Evolutionary conservation across 495 filamentous ascomycete species (phyloP).

Genomic region (Evernia prunastri): DNA sequence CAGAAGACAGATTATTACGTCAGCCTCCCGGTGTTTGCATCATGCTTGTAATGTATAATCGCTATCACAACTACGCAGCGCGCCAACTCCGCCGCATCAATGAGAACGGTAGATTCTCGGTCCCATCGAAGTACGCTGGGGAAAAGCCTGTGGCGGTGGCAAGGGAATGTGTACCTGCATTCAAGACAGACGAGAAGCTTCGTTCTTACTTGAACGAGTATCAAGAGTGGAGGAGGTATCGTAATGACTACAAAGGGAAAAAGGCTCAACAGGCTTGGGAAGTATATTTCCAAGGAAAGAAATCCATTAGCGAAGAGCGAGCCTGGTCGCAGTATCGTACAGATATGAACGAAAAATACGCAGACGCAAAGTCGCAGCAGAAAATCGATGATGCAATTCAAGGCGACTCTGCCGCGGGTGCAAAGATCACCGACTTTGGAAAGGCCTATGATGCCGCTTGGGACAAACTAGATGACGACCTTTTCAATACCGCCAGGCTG

Average conservation of each 20-base stretch:
- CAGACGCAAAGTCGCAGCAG: background rate
- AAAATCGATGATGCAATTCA: slow-evolving; percentile 1
- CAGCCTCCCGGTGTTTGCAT: slow-evolving; percentile 44
- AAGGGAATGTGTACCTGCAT: slow-evolving; percentile 6
- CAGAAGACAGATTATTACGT: slow-evolving; percentile 41
- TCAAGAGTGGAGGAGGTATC: background rate
- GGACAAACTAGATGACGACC: slow-evolving; percentile 33
- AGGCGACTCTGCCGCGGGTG: background rate
- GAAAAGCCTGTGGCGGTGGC: slow-evolving; percentile 4
- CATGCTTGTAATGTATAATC: slow-evolving; percentile 39
- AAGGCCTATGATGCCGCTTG: slow-evolving; percentile 18
- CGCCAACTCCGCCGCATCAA: slow-evolving; percentile 35
- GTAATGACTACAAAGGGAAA: background rate
- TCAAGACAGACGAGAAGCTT: background rate
- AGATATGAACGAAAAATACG: background rate
- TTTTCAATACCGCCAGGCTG: slow-evolving; percentile 39
- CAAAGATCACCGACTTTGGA: background rate
- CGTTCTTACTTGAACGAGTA: background rate
- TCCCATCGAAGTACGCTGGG: slow-evolving; percentile 9
- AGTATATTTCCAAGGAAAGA: background rate
- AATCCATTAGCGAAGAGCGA: background rate
- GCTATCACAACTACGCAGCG: slow-evolving; percentile 41
- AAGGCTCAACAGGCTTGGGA: slow-evolving; percentile 1
- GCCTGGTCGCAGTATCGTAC: background rate
- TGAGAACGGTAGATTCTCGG: slow-evolving; percentile 35